These are phyloP conservation scores for Rutstroemia sp. DNA, from an alignment of 2,329 filamentous ascomycete genomes.

Conservation along the genomic window DNA sequence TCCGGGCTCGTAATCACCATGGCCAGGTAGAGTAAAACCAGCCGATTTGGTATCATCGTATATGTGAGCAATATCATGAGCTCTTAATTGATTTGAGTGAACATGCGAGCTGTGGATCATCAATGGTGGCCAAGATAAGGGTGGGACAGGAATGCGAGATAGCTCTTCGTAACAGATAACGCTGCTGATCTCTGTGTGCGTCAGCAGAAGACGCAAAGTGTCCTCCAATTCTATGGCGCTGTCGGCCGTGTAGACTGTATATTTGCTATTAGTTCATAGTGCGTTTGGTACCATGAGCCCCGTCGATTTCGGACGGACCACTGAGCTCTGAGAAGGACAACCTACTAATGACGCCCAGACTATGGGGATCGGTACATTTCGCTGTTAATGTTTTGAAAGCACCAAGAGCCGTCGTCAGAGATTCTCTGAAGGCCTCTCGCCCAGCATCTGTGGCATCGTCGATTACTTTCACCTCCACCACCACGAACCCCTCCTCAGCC, in stretches of 20 bases:
- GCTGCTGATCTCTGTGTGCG: neutral
- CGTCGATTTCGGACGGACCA: too few relatives aligned
- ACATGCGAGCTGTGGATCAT: neutral
- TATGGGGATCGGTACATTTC: conserved; percentile 2
- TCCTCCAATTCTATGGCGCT: too few relatives aligned
- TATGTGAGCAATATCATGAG: neutral
- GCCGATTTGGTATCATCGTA: conserved; percentile 9
- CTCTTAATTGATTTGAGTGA: neutral
- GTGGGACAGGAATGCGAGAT: too few relatives aligned
- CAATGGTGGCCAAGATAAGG: neutral
- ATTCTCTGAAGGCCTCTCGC: neutral
- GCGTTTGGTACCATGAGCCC: too few relatives aligned
- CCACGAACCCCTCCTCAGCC: conserved; percentile 33
- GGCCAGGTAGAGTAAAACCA: conserved; percentile 17
- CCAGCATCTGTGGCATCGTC: neutral
- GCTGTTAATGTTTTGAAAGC: conserved; percentile 6
- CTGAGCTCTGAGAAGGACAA: neutral
- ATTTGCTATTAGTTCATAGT: too few relatives aligned
- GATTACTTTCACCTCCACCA: neutral
- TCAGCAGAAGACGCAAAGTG: neutral
- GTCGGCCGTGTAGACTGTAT: too few relatives aligned
- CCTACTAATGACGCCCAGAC: conserved; percentile 2
- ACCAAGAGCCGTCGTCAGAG: neutral
- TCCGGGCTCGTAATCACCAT: conserved; percentile 34
- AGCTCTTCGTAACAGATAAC: too few relatives aligned